Percentiles rank a stretch among this genome's conserved stretches.
Evolutionary conservation across 1,284 basidiomycete species (phyloP).

Genomic region (Ceratobasidium sp.): DNA sequence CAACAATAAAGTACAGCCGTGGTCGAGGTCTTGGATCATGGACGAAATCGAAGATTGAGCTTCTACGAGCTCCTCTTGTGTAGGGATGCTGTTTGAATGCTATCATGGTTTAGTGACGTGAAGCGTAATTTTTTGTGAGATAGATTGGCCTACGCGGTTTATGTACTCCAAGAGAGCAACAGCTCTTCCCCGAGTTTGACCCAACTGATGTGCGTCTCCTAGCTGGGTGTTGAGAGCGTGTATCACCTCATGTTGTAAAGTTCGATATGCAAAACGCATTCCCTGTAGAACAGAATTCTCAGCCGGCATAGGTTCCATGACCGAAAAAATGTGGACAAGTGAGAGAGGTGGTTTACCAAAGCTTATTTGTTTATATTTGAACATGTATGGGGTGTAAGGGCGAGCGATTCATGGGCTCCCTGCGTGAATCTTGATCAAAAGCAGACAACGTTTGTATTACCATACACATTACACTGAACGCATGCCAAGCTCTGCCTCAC

Average conservation of each 20-base stretch:
- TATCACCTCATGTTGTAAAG: neutral
- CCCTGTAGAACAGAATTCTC: neutral
- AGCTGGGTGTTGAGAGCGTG: neutral
- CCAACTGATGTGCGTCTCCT: neutral
- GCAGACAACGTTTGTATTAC: no score
- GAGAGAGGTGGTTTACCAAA: no score
- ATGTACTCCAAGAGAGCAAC: neutral
- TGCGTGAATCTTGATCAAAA: no score
- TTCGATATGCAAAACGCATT: neutral
- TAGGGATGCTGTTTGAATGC: neutral
- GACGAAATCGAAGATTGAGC: neutral
- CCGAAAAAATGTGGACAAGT: neutral
- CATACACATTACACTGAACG: no score
- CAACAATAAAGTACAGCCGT: neutral
- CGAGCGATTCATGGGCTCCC: no score
- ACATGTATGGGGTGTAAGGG: no score
- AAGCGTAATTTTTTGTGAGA: neutral
- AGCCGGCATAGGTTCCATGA: neutral
- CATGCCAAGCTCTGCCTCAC: no score
- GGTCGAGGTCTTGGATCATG: neutral
- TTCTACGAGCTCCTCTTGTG: neutral
- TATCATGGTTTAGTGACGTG: neutral
- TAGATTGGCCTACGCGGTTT: neutral
- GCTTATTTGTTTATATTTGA: no score
- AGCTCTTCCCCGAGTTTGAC: neutral